Conservation (phyloP, 1,139 yeast species). For the Sugiyamaella castrensis region DNA sequence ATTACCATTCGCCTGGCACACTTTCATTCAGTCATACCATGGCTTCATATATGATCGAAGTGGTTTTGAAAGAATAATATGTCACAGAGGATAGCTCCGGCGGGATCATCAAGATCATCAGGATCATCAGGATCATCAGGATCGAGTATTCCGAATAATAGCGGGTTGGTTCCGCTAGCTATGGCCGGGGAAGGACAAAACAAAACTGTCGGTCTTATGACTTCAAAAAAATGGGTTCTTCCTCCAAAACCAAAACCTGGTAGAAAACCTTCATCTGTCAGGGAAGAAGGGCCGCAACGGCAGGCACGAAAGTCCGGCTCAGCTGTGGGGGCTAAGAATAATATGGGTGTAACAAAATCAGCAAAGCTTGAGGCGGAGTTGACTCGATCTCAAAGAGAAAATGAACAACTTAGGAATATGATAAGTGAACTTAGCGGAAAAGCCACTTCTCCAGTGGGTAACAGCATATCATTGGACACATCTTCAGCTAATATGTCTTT, state of each 20-base stretch:
- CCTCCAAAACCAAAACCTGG: constrained; percentile 94
- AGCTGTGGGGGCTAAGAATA: background rate
- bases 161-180: background rate
- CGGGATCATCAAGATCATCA: no score
- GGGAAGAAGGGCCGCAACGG: no score
- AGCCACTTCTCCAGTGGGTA: background rate
- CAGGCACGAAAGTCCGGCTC: constrained; percentile 2
- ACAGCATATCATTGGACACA: background rate
- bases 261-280: constrained; percentile 79
- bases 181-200: background rate
- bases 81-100: no score
- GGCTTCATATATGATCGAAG: no score
- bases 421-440: background rate
- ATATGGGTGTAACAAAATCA: background rate
- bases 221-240: constrained; percentile 81
- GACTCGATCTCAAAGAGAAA: constrained; percentile 12
- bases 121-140: no score
- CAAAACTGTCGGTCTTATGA: constrained; percentile 27
- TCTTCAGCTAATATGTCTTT: no score
- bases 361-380: constrained; percentile 5
- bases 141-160: no score
- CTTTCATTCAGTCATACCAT: no score
- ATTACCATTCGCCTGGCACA: no score
- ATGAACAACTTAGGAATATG: constrained; percentile 11
- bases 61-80: no score